phyloP scores from a whole-genome alignment of 2,329 filamentous ascomycete genomes.

The Lasiodiplodia sp. region DNA sequence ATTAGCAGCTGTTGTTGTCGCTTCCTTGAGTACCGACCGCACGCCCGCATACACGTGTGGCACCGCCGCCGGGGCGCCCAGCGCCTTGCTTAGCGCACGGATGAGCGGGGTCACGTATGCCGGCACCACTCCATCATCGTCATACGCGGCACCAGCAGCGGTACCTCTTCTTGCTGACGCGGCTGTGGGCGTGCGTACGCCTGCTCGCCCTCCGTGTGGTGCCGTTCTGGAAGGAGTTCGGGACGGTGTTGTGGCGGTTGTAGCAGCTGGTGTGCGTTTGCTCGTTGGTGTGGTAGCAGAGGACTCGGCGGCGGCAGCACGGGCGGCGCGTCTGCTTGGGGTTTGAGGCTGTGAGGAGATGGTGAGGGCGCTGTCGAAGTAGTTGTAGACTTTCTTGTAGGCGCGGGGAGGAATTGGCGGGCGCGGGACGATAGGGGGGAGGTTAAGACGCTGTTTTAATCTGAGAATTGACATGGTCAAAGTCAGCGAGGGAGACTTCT shows the following conservation, averaged over 20 bases:
- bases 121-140: constrained; percentile 32
- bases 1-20: constrained; percentile 12
- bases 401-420: constrained; percentile 80
- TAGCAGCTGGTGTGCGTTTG: constrained; percentile 22
- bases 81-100: constrained; percentile 68
- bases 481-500: not conserved
- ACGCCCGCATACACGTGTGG: constrained; percentile 79
- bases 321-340: constrained; percentile 36
- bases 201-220: constrained; percentile 31
- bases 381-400: constrained; percentile 83
- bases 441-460: constrained; percentile 76
- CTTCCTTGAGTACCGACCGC: constrained; percentile 59
- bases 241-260: constrained; percentile 25
- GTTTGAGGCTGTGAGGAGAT: constrained; percentile 35
- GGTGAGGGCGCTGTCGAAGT: constrained; percentile 77
- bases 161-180: constrained; percentile 37
- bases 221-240: constrained; percentile 17
- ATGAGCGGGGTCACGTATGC: constrained; percentile 74
- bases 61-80: constrained; percentile 67
- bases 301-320: constrained; percentile 36
- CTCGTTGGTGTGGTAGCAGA: constrained; percentile 32
- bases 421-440: constrained; percentile 76
- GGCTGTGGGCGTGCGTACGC: constrained; percentile 34
- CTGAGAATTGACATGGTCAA: constrained; percentile 51
- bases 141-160: constrained; percentile 32